Conservation (phyloP, 805 yeast genomes). For the Metschnikowia anglica region DNA sequence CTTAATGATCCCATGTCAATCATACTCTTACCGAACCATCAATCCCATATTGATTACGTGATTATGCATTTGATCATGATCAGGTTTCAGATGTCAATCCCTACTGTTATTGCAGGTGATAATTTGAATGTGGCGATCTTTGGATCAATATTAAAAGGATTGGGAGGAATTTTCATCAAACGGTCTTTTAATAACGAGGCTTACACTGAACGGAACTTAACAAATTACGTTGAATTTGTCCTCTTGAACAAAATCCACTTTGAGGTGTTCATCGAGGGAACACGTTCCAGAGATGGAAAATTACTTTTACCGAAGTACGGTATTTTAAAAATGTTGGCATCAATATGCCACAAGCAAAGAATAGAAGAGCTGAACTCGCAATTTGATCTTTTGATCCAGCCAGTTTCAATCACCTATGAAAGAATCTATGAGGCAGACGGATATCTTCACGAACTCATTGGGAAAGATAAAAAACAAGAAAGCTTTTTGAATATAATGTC, state of each 20-base stretch:
- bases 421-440: slow-evolving; percentile 56
- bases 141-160: slow-evolving; percentile 47
- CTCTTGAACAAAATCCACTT: slow-evolving; percentile 49
- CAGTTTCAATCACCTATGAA: slow-evolving; percentile 60
- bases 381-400: slow-evolving; percentile 45
- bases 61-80: slow-evolving; percentile 54
- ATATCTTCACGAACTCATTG: slow-evolving; percentile 55
- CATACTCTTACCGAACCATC: slow-evolving; percentile 58
- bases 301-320: slow-evolving; percentile 62
- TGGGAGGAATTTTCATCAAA: slow-evolving; percentile 60
- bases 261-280: slow-evolving; percentile 67
- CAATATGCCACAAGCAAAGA: slow-evolving; percentile 44
- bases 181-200: slow-evolving; percentile 45
- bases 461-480: slow-evolving; percentile 56
- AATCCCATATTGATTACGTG: slow-evolving; percentile 61
- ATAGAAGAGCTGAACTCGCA: slow-evolving; percentile 17
- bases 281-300: slow-evolving; percentile 66
- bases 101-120: slow-evolving; percentile 65
- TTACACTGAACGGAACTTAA: slow-evolving; percentile 48
- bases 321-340: slow-evolving; percentile 51
- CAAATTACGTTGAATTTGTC: slow-evolving; percentile 48
- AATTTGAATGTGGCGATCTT: slow-evolving; percentile 59
- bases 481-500: slow-evolving; percentile 39
- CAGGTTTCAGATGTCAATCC: slow-evolving; percentile 53
- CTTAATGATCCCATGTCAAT: slow-evolving; percentile 43